These are phyloP conservation scores for Penicillium antarcticum DNA, from an alignment of 495 filamentous ascomycete species.

Conservation along the genomic window DNA sequence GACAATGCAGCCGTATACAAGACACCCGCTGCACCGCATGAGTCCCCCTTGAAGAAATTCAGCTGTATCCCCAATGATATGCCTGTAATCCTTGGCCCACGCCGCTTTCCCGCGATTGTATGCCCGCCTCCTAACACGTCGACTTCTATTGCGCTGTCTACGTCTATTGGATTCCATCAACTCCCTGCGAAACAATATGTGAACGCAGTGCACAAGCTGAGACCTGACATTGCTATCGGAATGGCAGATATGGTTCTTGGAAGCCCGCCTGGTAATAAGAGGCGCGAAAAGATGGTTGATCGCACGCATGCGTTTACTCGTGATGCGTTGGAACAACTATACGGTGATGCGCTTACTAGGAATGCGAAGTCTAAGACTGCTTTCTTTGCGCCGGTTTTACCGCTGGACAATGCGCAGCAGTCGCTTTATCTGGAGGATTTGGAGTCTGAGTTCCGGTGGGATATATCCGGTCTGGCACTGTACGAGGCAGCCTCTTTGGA, in stretches of 20 bases:
- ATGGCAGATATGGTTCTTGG: constrained; percentile 71
- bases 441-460: constrained; percentile 43
- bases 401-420: constrained; percentile 70
- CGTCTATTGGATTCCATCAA: constrained; percentile 75
- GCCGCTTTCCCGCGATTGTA: constrained; percentile 70
- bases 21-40: constrained; percentile 32
- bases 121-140: constrained; percentile 72
- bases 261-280: constrained; percentile 58
- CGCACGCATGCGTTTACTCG: constrained; percentile 71
- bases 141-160: constrained; percentile 69
- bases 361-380: constrained; percentile 29
- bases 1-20: constrained; percentile 49
- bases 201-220: constrained; percentile 55
- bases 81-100: constrained; percentile 73
- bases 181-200: constrained; percentile 67
- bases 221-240: constrained; percentile 77
- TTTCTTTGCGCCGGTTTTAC: constrained; percentile 82
- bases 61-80: constrained; percentile 53
- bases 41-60: constrained; percentile 68
- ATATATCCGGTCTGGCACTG: constrained; percentile 74
- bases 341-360: constrained; percentile 34
- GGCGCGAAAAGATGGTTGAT: constrained; percentile 79
- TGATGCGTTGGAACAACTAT: constrained; percentile 49
- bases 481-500: constrained; percentile 71
- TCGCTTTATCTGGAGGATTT: constrained; percentile 72